A percentile compares a stretch with the other conserved stretches of the same genome.
These are phyloP conservation scores for Populus pruinosa DNA, from an alignment of 345 rosid species.

Conservation along the genomic window DNA sequence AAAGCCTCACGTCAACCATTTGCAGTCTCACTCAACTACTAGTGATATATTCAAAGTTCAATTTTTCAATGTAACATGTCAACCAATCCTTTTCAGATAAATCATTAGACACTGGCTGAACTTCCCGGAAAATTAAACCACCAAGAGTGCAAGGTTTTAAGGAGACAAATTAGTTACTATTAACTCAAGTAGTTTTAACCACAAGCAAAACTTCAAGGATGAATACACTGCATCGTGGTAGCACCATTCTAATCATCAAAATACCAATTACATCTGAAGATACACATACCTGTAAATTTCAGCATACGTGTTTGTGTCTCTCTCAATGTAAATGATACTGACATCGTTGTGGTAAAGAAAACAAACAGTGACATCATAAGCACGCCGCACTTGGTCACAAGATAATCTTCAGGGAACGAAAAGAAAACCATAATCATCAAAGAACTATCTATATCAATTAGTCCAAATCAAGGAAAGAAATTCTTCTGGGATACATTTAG, in stretches of 20 bases:
- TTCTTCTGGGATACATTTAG: background rate
- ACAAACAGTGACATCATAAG: conserved; percentile 99
- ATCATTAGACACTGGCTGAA: background rate
- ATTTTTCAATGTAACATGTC: background rate
- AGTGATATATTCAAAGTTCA: background rate
- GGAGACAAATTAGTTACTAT: background rate
- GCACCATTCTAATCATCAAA: conserved; percentile 3
- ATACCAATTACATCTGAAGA: conserved; percentile 1
- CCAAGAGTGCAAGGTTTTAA: conserved; percentile 1
- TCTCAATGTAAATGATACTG: conserved; percentile 94
- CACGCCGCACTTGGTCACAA: conserved; percentile 96
- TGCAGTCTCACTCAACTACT: background rate
- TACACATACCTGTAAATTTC: conserved; percentile 76
- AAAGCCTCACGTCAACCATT: background rate
- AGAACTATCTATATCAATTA: background rate
- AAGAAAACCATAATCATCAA: conserved; percentile 8
- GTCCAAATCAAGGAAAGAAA: background rate
- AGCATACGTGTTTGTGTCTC: conserved; percentile 99
- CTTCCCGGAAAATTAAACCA: conserved; percentile 10
- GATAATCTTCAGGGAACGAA: conserved; percentile 64
- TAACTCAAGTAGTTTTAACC: background rate
- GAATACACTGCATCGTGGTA: background rate
- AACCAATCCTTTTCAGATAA: no score
- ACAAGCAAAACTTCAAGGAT: background rate
- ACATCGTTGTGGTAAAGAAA: conserved; percentile 98